Evolutionary conservation across 2,329 filamentous ascomycete species (phyloP).

Genomic region (Ophiocordyceps sinensis): DNA sequence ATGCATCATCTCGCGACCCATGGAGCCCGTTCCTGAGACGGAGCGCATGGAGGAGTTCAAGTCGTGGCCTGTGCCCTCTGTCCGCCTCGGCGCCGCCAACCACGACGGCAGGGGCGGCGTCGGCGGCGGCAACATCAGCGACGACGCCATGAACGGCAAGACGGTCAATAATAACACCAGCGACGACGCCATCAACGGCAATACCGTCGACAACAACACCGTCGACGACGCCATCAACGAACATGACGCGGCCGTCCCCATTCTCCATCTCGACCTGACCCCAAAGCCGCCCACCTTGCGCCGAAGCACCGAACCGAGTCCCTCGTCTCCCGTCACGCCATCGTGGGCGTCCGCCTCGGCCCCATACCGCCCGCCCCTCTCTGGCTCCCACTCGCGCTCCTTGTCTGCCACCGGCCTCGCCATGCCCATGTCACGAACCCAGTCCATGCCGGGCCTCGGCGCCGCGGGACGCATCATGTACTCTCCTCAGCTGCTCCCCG

Average conservation of each 20-base stretch:
- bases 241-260: slow-evolving; percentile 11
- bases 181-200: neutral
- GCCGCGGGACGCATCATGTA: slow-evolving; percentile 43
- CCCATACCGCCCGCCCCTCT: slow-evolving; percentile 46
- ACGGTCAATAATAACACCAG: neutral
- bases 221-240: neutral
- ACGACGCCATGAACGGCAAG: neutral
- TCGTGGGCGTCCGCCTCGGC: slow-evolving; percentile 30
- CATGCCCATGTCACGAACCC: slow-evolving; percentile 45
- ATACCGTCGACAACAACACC: neutral
- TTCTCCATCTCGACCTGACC: slow-evolving; percentile 26
- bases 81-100: slow-evolving; percentile 29
- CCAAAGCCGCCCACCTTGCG: slow-evolving; percentile 39
- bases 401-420: slow-evolving; percentile 40
- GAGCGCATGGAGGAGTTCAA: slow-evolving; percentile 54
- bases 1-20: slow-evolving; percentile 13
- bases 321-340: slow-evolving; percentile 35
- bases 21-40: slow-evolving; percentile 56
- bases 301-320: slow-evolving; percentile 43
- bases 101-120: too few relatives aligned
- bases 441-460: slow-evolving; percentile 49
- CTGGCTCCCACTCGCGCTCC: slow-evolving; percentile 39
- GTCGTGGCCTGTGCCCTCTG: slow-evolving; percentile 38
- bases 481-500: slow-evolving; percentile 36
- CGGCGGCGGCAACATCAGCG: slow-evolving; percentile 11